Evolutionary conservation across 352 stramenopile species (phyloP).

Genomic region (Pythium guiyangense): DNA sequence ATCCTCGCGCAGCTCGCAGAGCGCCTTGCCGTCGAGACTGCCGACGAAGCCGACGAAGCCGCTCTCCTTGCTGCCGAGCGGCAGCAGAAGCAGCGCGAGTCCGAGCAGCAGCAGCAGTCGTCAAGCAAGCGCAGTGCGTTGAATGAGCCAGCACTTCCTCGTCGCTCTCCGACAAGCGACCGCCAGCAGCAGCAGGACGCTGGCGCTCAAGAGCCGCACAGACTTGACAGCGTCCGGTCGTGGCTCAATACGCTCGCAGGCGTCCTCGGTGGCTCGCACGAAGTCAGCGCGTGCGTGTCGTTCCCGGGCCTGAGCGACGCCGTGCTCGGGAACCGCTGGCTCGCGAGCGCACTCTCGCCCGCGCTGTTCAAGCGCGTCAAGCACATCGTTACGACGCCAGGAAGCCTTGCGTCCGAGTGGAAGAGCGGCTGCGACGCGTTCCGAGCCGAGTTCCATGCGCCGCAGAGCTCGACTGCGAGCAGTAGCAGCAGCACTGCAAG

Average conservation of each 20-base stretch:
- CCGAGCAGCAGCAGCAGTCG: not conserved
- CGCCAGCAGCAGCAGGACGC: not conserved
- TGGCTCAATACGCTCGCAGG: conserved; percentile 21
- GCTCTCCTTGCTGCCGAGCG: conserved; percentile 29
- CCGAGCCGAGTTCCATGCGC: conserved; percentile 44
- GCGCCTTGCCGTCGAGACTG: conserved; percentile 31
- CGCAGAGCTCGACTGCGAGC: conserved; percentile 14
- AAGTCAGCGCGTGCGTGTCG: conserved; percentile 36
- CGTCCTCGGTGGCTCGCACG: conserved; percentile 28
- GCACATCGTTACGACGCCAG: conserved; percentile 26
- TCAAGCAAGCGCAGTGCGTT: conserved; percentile 1
- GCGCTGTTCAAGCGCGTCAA: conserved; percentile 21
- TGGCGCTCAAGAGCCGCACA: not conserved
- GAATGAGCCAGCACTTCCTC: too few relatives aligned
- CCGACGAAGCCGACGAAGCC: conserved; percentile 24
- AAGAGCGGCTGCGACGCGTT: conserved; percentile 42
- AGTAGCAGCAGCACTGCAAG: not conserved
- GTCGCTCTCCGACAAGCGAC: not conserved
- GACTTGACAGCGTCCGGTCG: not conserved
- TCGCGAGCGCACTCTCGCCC: conserved; percentile 26
- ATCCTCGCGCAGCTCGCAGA: conserved; percentile 39
- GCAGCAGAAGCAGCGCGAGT: conserved; percentile 10
- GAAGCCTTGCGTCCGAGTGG: conserved; percentile 42
- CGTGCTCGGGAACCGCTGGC: conserved; percentile 41
- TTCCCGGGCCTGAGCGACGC: conserved; percentile 27